Conservation (phyloP, 129 eudicot genomes). For the Saussurea involucrata region DNA sequence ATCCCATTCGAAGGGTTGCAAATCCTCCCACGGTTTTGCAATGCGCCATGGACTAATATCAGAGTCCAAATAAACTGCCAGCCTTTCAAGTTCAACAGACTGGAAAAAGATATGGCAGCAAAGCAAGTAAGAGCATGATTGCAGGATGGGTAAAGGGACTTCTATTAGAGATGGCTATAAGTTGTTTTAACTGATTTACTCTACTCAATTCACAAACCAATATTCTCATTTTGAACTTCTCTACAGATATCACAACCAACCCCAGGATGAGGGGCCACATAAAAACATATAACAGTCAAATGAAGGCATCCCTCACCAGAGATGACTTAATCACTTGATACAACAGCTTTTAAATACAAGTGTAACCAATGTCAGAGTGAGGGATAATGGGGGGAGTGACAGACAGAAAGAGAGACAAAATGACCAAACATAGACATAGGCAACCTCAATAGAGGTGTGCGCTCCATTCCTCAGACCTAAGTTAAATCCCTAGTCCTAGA, state of each 20-base stretch:
- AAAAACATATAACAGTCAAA: conserved; percentile 2
- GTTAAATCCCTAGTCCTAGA: not conserved
- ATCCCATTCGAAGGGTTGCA: conserved; percentile 81
- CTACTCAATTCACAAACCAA: not conserved
- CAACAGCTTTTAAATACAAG: not conserved
- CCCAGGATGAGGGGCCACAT: conserved; percentile 10
- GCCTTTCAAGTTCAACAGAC: conserved; percentile 82
- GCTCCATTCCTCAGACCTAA: not conserved
- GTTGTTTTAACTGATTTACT: not conserved
- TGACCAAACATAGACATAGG: not conserved
- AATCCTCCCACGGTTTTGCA: conserved; percentile 77
- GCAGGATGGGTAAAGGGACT: conserved; percentile 5
- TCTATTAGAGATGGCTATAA: conserved; percentile 4
- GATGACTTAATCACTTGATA: not conserved
- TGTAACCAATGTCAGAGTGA: not conserved
- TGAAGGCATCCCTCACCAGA: conserved; percentile 5
- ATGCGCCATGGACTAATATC: conserved; percentile 82
- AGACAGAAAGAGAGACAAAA: not conserved
- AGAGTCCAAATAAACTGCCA: conserved; percentile 91
- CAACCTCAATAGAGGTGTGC: not conserved
- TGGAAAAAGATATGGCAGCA: conserved; percentile 26
- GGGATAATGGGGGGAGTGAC: not conserved
- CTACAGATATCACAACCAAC: not conserved
- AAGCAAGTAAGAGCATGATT: conserved; percentile 2
- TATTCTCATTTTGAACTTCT: not conserved